These are phyloP conservation scores for Acanthamoeba triangularis DNA, from an alignment of 208 protist species.

Conservation along the genomic window DNA sequence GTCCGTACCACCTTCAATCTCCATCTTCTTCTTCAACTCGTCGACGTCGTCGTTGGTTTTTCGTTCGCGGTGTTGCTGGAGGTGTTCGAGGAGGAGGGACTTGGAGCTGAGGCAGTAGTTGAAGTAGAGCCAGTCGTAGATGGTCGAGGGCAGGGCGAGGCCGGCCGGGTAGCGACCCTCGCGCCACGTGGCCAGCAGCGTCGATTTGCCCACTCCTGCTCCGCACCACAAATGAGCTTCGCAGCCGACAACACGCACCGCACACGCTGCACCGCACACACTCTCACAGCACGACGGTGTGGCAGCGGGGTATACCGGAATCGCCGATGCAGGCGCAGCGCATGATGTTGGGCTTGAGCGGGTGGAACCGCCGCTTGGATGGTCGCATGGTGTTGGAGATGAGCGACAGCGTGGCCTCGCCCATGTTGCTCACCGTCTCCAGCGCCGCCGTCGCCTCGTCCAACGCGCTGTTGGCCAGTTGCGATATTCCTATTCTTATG, in stretches of 20 bases:
- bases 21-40: neutral
- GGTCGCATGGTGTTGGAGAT: neutral
- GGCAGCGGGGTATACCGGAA: neutral
- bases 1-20: neutral
- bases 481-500: neutral
- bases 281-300: neutral
- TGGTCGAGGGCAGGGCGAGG: neutral
- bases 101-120: constrained; percentile 29
- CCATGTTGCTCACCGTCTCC: constrained; percentile 15
- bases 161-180: neutral
- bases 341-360: constrained; percentile 52
- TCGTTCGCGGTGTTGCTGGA: neutral
- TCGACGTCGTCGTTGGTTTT: neutral
- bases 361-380: neutral
- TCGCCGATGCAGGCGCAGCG: constrained; percentile 29
- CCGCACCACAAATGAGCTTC: neutral
- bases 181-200: neutral
- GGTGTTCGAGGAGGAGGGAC: neutral
- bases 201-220: constrained; percentile 19
- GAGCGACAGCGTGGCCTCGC: constrained; percentile 22
- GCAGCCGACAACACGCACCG: neutral
- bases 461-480: neutral
- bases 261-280: no score
- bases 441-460: constrained; percentile 5
- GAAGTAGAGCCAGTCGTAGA: constrained; percentile 33